These are phyloP conservation scores for Neltuma alba DNA, from an alignment of 306 rosid species.

Conservation along the genomic window DNA sequence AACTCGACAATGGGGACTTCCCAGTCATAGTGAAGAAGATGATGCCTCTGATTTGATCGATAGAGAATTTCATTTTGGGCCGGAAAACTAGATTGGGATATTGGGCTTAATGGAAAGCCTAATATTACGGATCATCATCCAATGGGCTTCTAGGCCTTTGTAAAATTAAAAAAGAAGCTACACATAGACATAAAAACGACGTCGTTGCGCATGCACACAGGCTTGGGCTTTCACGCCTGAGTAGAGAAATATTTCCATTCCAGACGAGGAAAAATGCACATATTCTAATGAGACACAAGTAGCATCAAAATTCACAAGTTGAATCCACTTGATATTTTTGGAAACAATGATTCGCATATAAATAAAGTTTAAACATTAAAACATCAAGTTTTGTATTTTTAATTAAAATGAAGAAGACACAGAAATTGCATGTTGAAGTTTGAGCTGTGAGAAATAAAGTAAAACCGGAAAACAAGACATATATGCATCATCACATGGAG, in stretches of 20 bases:
- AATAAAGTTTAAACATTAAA: neutral
- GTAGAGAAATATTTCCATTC: neutral
- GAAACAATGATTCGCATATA: neutral
- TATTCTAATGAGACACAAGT: neutral
- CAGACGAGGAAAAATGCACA: neutral
- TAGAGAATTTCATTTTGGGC: neutral
- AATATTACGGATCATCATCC: neutral
- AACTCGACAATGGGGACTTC: neutral
- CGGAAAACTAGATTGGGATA: neutral
- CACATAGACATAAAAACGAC: too few species aligned
- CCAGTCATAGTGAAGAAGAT: neutral
- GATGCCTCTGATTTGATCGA: neutral
- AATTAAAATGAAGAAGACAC: neutral
- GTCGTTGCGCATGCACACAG: too few species aligned
- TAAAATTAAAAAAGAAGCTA: neutral
- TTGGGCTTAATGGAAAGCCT: neutral
- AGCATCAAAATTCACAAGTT: neutral
- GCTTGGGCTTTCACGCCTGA: too few species aligned
- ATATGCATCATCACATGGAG: neutral
- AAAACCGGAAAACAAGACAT: neutral
- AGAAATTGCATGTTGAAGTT: neutral
- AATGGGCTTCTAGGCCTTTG: neutral
- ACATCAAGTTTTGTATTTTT: neutral
- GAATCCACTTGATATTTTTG: neutral
- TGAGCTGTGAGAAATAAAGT: neutral